Percentiles rank a stretch among this genome's conserved stretches.
Conservation (phyloP, 306 rosid species). For the Fragaria nilgerrensis region DNA sequence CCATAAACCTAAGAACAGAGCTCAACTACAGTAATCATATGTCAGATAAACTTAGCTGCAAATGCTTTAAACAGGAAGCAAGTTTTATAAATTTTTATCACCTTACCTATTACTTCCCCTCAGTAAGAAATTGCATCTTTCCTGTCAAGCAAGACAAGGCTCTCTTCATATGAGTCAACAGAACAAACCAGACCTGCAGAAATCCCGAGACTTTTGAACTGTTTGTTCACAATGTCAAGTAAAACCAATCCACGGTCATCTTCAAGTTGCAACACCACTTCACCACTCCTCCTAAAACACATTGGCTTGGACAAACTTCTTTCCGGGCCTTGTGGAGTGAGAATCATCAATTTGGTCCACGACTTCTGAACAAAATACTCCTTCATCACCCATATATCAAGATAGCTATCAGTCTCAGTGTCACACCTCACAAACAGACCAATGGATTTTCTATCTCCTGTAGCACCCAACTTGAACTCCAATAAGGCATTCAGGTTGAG, state of each 20-base stretch:
- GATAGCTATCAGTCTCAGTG: neutral
- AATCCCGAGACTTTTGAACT: neutral
- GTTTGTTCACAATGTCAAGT: neutral
- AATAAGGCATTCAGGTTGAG: neutral
- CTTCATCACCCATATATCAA: neutral
- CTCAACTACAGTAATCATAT: neutral
- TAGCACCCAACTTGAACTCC: neutral
- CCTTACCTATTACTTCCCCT: neutral
- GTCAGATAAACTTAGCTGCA: neutral
- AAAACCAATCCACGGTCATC: neutral
- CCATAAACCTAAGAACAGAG: neutral
- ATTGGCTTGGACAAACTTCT: neutral
- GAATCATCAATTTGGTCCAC: neutral
- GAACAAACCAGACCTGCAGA: neutral
- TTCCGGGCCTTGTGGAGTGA: neutral
- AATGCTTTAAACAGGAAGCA: neutral
- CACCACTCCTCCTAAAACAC: neutral
- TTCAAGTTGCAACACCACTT: neutral
- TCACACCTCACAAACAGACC: neutral
- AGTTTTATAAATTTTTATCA: neutral
- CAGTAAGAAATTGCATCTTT: neutral
- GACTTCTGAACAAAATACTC: neutral
- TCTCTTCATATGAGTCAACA: neutral
- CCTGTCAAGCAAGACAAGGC: slow-evolving; percentile 5
- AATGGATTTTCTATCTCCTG: neutral